phyloP scores from a whole-genome alignment of 1,139 yeast genomes.

The Saccharomyces hybrid region DNA sequence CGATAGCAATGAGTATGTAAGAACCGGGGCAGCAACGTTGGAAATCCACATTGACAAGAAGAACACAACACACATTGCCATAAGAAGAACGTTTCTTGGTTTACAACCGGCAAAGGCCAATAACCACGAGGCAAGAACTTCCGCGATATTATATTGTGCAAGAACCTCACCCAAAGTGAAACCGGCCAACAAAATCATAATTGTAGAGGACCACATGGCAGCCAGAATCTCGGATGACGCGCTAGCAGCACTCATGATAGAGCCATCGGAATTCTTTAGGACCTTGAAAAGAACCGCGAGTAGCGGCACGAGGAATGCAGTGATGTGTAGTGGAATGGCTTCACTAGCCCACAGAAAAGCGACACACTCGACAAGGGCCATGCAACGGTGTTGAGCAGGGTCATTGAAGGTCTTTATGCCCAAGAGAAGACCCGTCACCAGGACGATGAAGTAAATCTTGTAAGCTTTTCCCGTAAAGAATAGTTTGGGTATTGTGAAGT shows the following conservation, averaged over 20 bases:
- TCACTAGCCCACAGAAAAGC: slow-evolving; percentile 70
- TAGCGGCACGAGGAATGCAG: slow-evolving; percentile 55
- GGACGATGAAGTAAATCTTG: slow-evolving; percentile 41
- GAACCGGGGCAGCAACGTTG: slow-evolving; percentile 71
- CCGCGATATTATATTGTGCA: slow-evolving; percentile 63
- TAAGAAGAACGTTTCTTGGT: slow-evolving; percentile 53
- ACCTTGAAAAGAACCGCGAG: slow-evolving; percentile 50
- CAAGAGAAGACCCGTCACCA: slow-evolving; percentile 42
- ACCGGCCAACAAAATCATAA: slow-evolving; percentile 62
- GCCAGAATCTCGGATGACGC: slow-evolving; percentile 51
- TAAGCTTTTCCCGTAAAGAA: slow-evolving; percentile 35
- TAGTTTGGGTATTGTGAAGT: slow-evolving; percentile 34
- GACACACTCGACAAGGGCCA: slow-evolving; percentile 62
- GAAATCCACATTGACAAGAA: slow-evolving; percentile 75
- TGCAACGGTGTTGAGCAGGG: slow-evolving; percentile 53
- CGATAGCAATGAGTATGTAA: slow-evolving; percentile 59
- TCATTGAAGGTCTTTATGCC: slow-evolving; percentile 54
- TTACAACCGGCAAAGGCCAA: slow-evolving; percentile 58
- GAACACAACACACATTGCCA: slow-evolving; percentile 60
- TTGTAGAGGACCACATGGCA: slow-evolving; percentile 70
- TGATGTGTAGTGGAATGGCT: slow-evolving; percentile 61
- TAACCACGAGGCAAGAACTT: slow-evolving; percentile 57
- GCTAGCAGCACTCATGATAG: slow-evolving; percentile 44
- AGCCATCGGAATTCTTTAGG: slow-evolving; percentile 47
- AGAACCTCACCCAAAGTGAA: slow-evolving; percentile 68